phyloP scores from a whole-genome alignment of 2,329 filamentous ascomycete species.

The Alternaria atra region DNA sequence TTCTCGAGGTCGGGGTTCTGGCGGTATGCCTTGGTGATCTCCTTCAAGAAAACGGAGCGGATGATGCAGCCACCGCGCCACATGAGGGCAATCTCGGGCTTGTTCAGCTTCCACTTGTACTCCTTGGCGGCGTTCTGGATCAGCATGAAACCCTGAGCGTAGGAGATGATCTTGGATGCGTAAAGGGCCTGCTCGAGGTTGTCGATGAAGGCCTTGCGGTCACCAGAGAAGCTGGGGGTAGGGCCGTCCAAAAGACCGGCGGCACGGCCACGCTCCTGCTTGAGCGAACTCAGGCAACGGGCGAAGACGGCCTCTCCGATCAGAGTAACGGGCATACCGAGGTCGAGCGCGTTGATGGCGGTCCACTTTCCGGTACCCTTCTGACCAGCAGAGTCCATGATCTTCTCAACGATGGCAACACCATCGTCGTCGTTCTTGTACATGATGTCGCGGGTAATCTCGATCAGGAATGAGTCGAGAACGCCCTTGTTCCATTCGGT shows the following conservation, averaged over 20 bases:
- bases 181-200: constrained; percentile 99
- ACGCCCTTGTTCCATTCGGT: constrained; percentile 98
- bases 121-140: constrained; percentile 98
- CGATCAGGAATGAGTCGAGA: constrained; percentile 95
- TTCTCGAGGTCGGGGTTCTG: constrained; percentile 95
- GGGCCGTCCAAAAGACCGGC: constrained; percentile 81
- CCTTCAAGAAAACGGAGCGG: constrained; percentile 99
- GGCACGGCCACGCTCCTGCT: constrained; percentile 88
- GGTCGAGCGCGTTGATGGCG: constrained; percentile 97
- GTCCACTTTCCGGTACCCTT: constrained; percentile 99
- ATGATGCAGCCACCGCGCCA: constrained; percentile 99
- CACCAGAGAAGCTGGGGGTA: constrained; percentile 80
- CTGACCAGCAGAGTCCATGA: constrained; percentile 96
- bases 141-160: constrained; percentile 99
- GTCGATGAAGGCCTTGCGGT: constrained; percentile 92
- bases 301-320: constrained; percentile 97
- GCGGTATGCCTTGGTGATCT: constrained; percentile 95
- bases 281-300: constrained; percentile 92
- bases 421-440: constrained; percentile 98
- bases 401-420: constrained; percentile 94
- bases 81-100: constrained; percentile 99
- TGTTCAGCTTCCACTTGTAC: constrained; percentile 99
- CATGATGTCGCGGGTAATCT: constrained; percentile 98
- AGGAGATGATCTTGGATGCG: constrained; percentile 99
- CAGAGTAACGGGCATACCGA: constrained; percentile 97